A percentile compares a stretch with the other conserved stretches of the same genome.
Evolutionary conservation across 2,329 filamentous ascomycete genomes (phyloP).

Genomic region (Nigrospora oryzae): DNA sequence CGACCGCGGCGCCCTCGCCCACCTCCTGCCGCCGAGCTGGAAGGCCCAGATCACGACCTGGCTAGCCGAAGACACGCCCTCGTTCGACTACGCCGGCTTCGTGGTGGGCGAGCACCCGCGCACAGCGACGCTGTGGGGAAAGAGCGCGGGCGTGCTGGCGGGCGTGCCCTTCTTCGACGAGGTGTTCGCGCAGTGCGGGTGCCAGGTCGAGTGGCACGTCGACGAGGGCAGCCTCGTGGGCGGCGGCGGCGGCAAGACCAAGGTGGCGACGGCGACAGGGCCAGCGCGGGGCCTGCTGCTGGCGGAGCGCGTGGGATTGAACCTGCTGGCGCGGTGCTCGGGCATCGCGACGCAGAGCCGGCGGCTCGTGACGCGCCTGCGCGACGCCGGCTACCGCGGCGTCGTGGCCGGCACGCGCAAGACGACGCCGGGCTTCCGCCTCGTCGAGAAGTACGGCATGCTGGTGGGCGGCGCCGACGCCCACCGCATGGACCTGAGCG

Average conservation of each 20-base stretch:
- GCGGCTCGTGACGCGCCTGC: slow-evolving; percentile 45
- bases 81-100: slow-evolving; percentile 94
- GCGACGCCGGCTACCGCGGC: slow-evolving; percentile 66
- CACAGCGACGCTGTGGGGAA: slow-evolving; percentile 59
- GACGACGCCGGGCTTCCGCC: slow-evolving; percentile 88
- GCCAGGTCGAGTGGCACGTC: slow-evolving; percentile 83
- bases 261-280: slow-evolving; percentile 74
- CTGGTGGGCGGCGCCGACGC: slow-evolving; percentile 85
- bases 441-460: slow-evolving; percentile 99
- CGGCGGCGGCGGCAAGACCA: slow-evolving; percentile 43
- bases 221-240: slow-evolving; percentile 64
- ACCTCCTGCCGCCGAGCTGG: slow-evolving; percentile 80
- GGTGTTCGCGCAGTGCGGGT: slow-evolving; percentile 82
- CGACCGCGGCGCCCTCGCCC: slow-evolving; percentile 39
- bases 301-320: slow-evolving; percentile 89
- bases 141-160: slow-evolving; percentile 73
- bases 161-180: slow-evolving; percentile 94
- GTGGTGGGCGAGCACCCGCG: slow-evolving; percentile 70
- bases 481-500: slow-evolving; percentile 82
- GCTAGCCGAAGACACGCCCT: slow-evolving; percentile 94
- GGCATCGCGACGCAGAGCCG: slow-evolving; percentile 71
- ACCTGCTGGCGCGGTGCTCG: slow-evolving; percentile 82
- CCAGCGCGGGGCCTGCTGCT: slow-evolving; percentile 74
- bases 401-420: slow-evolving; percentile 92
- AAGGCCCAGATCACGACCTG: slow-evolving; percentile 72